Percentiles rank a stretch among this genome's conserved stretches.
Evolutionary conservation across 1,284 basidiomycete genomes (phyloP).

Genomic region (Chalciporus sp.): DNA sequence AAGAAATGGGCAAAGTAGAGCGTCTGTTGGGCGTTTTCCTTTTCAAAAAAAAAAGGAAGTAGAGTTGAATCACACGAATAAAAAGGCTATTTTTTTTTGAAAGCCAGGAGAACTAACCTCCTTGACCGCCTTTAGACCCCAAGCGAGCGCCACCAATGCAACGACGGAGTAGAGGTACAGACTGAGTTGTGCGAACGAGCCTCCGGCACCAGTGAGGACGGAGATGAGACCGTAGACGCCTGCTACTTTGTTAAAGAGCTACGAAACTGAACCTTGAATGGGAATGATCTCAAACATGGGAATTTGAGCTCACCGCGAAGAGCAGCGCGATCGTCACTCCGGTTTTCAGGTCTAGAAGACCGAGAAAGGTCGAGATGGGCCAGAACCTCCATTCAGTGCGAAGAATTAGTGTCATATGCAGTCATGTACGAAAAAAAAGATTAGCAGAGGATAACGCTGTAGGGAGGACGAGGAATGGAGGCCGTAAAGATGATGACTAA

Average conservation of each 20-base stretch:
- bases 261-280: constrained; percentile 13
- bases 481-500: constrained; percentile 27
- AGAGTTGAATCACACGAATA: not conserved
- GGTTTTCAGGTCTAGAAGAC: constrained; percentile 86
- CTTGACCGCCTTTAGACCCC: constrained; percentile 86
- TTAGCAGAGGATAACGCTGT: constrained; percentile 1
- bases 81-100: not conserved
- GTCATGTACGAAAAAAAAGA: constrained; percentile 31
- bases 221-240: constrained; percentile 96
- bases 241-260: constrained; percentile 98
- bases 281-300: not conserved
- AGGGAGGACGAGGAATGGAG: not conserved
- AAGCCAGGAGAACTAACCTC: constrained; percentile 57
- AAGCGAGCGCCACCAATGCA: constrained; percentile 80
- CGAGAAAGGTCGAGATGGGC: constrained; percentile 81
- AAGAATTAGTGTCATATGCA: constrained; percentile 74
- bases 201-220: constrained; percentile 82
- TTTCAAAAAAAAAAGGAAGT: constrained; percentile 13
- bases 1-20: constrained; percentile 93
- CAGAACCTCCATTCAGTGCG: constrained; percentile 78
- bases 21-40: constrained; percentile 87
- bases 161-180: constrained; percentile 92
- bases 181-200: constrained; percentile 87
- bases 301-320: constrained; percentile 68
- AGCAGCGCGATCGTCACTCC: constrained; percentile 84